These are phyloP conservation scores for Echeveria elegans DNA, from an alignment of 164 flowering plant genomes.

Conservation along the genomic window DNA sequence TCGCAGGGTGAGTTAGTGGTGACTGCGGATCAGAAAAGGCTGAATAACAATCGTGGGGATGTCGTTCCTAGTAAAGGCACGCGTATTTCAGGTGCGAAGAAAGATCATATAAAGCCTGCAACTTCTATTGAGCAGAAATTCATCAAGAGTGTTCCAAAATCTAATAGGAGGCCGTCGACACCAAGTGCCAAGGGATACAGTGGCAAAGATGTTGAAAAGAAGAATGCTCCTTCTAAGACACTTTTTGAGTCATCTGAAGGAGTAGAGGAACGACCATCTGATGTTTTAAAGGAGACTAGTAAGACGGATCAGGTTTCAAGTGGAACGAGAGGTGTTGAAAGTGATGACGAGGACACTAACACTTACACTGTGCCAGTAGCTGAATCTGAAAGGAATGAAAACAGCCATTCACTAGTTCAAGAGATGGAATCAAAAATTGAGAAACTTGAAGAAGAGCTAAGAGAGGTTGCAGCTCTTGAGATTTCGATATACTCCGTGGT, in stretches of 20 bases:
- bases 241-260: conserved; percentile 66
- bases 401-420: conserved; percentile 35
- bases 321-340: conserved; percentile 36
- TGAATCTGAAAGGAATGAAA: conserved; percentile 35
- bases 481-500: conserved; percentile 87
- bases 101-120: conserved; percentile 19
- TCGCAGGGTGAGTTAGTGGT: conserved; percentile 52
- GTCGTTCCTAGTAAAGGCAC: conserved; percentile 5
- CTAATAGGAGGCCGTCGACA: not conserved
- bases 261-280: conserved; percentile 34
- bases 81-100: conserved; percentile 20
- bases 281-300: conserved; percentile 47
- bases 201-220: not conserved
- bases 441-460: conserved; percentile 84
- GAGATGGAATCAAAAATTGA: conserved; percentile 74
- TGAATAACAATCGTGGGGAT: conserved; percentile 23
- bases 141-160: not conserved
- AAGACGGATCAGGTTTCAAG: conserved; percentile 43
- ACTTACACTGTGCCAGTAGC: conserved; percentile 29
- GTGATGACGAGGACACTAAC: conserved; percentile 42
- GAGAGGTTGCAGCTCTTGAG: conserved; percentile 96
- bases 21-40: conserved; percentile 44
- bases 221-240: conserved; percentile 19
- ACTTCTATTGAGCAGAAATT: not conserved
- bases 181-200: not conserved